phyloP scores from a whole-genome alignment of 2,329 filamentous ascomycete genomes.

The Aspergillus uvarum region DNA sequence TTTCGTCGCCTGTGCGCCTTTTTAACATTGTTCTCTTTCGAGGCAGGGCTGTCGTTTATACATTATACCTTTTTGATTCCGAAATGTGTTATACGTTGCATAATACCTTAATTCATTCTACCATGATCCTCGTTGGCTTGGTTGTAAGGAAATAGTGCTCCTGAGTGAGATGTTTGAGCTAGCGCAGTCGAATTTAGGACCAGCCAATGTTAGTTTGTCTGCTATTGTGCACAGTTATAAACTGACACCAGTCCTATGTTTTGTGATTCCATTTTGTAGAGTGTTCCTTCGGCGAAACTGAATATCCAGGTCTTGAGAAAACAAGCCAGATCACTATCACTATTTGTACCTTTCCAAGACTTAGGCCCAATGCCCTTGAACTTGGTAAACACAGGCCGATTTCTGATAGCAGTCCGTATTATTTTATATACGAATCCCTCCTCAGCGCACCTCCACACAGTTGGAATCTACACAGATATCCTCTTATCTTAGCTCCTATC shows the following conservation, averaged over 20 bases:
- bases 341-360: too few relatives aligned
- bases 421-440: too few relatives aligned
- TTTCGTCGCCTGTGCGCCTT: conserved; percentile 4
- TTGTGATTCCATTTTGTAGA: too few relatives aligned
- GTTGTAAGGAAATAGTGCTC: neutral
- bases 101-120: conserved; percentile 36
- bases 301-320: too few relatives aligned
- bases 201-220: neutral
- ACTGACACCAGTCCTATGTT: too few relatives aligned
- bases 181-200: neutral
- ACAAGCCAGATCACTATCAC: too few relatives aligned
- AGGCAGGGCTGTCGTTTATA: conserved; percentile 36
- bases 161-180: neutral
- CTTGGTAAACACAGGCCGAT: too few relatives aligned
- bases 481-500: neutral
- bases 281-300: too few relatives aligned
- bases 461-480: too few relatives aligned
- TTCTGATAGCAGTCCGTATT: too few relatives aligned
- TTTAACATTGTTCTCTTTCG: conserved; percentile 22
- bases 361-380: too few relatives aligned
- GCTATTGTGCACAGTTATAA: neutral
- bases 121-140: conserved; percentile 9
- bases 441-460: too few relatives aligned
- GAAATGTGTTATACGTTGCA: conserved; percentile 26
- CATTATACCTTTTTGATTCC: conserved; percentile 29